A percentile compares a stretch with the other conserved stretches of the same genome.
Conservation (phyloP, 2,329 filamentous ascomycete genomes). For the Keithomyces neogunnii region DNA sequence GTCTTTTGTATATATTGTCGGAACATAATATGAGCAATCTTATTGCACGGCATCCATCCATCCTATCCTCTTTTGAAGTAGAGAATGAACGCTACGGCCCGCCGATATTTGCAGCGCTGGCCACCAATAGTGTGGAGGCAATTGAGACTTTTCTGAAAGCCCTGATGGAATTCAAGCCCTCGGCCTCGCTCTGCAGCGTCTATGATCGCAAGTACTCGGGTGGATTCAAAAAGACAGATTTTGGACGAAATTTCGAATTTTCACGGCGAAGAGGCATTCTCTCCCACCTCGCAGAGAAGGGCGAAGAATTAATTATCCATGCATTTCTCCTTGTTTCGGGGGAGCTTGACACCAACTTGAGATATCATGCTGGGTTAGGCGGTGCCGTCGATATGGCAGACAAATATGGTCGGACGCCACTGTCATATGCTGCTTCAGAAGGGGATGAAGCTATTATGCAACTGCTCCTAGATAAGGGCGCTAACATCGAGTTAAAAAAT, state of each 20-base stretch:
- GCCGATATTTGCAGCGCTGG: constrained; percentile 11
- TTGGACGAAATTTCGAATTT: constrained; percentile 3
- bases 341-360: no score
- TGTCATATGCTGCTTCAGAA: no score
- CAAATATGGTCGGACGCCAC: no score
- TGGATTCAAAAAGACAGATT: not conserved
- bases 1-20: constrained; percentile 8
- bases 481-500: no score
- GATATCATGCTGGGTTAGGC: no score
- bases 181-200: not conserved
- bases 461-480: no score
- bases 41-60: not conserved
- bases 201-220: not conserved
- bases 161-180: not conserved
- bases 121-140: not conserved
- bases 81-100: constrained; percentile 2
- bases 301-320: constrained; percentile 43
- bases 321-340: not conserved
- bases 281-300: constrained; percentile 26
- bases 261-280: not conserved
- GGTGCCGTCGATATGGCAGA: no score
- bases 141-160: not conserved
- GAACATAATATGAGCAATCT: not conserved
- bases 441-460: no score
- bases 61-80: accelerated